Evolutionary conservation across 2,329 filamentous ascomycete species (phyloP), one percentile per base, ranked within the genome.

Genomic region (Neofusicoccum ribis): DNA sequence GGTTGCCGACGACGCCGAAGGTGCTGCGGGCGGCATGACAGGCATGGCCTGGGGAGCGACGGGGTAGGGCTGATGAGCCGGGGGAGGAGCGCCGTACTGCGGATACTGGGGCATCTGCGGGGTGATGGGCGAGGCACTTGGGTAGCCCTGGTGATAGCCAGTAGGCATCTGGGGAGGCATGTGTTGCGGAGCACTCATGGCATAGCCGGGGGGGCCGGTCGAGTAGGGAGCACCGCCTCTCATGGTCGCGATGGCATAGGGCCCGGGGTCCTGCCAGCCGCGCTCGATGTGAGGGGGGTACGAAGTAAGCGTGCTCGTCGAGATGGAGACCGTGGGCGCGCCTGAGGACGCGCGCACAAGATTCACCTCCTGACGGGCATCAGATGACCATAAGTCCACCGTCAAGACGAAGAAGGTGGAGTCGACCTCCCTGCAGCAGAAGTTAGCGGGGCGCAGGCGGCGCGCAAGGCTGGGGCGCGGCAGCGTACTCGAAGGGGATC

Each of bases 291-390:
- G 82, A 65, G 83, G 86, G 46, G 88, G 87, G 73, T 91, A 97
- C 0, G 92, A 92, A 6, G 90, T 91, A 4, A 90, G 89, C 8
- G 90, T 91, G 8, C 91, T 91, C 3, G 91, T 90, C 2, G 89
- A 91, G 71, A 96, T 96, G 14, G 91, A 92, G 1, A 81, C 78
- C 5, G 80, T 78, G 0, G 92, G 91, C 3, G 86, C 87, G 17
- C 84, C 85, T 52, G 83, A 84, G 12, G 86, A 87, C 67, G 90
- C 87, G 65, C 87, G 83, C 63, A 91, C 88, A 20, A 91, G 81
- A 69, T 91, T 91, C 70, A 90, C 88, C 77, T 91, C 88, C 64
- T 80, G 81, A 14, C 78, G 78, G 17, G 84, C 88, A 60, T 86
- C 83, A 39, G 83, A 83, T 69, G 86, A 85, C 87, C 88, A 91